Base-by-base conservation (phyloP, 2,329 filamentous ascomycete species). In the Geosmithia putterillii region DNA sequence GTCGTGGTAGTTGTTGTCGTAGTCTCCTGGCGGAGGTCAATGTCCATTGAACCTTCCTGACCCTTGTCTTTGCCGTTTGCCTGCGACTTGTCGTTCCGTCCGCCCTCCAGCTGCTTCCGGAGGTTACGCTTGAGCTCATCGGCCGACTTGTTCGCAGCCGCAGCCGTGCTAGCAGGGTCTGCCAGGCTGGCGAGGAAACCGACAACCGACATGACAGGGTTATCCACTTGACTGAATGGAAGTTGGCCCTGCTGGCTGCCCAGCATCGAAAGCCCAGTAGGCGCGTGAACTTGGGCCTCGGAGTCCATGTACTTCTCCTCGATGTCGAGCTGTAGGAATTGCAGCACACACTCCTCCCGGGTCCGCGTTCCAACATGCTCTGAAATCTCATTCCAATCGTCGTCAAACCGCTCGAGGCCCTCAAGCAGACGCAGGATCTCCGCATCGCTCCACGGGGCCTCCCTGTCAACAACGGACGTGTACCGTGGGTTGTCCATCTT, bases 251-350 rank as follows among this genome's bases (percentile, higher is more conserved):
- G 76, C 42, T 86, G 75, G 45, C 79, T 74, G 28, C 83, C 82
- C 32, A 92, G 69, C 70, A 83, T 69, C 44, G 76, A 70, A 44
- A 85, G 67, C 7, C 79, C 75, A 1, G 66, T 74, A 10, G 70
- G 72, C 40, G 70, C 69, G 45, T 67, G 70, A 43, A 74, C 62
- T 2, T 60, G 54, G 3, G 56, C 52, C 54, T 90, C 81, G 7
- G 86, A 79, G 54, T 96, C 89, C 9, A 95, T 70, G 57, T 95
- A 98, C 60, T 94, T 94, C 67, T 95, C 90, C 61, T 96, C 92
- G 48, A 98, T 98, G 52, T 95, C 90, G 32, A 98, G 72, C 57
- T 95, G 88, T 50, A 98, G 64, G 68, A 98, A 98, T 59, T 95
- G 92, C 53, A 96, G 74, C 15, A 96, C 90, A 60, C 92, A 98